Evolutionary conservation across 495 filamentous ascomycete genomes (phyloP), one percentile per base, ranked within the genome.

Genomic region (Talaromyces wortmannii): DNA sequence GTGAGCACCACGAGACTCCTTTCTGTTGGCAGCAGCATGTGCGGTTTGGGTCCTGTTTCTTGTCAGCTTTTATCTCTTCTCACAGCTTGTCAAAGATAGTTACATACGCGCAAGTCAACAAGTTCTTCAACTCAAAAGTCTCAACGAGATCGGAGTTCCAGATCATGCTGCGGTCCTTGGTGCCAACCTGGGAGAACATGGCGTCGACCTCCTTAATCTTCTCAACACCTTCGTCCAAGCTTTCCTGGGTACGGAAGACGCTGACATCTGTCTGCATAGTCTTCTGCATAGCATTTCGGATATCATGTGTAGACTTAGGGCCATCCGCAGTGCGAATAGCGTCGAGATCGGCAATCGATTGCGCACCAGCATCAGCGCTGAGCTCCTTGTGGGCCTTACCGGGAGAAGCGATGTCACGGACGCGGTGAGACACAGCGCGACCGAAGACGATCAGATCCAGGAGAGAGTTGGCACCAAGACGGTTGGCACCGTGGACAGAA

Each of bases 111-210:
- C 92, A 97, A 64, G 92, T 97, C 62, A 97, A 74, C 60, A 97
- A 67, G 70, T 97, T 97, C 61, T 90, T 78, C 63, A 97, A 78
- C 75, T 97, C 92, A 44, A 97, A 82, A 30, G 91, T 95, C 83
- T 97, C 92, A 53, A 96, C 88, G 31, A 97, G 81, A 64, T 97
- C 92, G 40, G 88, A 90, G 83, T 97, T 97, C 92, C 92, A 97
- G 77, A 97, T 96, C 94, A 97, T 96, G 83, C 89, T 92, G 66
- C 92, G 87, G 71, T 97, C 92, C 81, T 95, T 96, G 71, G 88
- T 95, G 63, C 89, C 89, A 57, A 97, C 83, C 67, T 96, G 82
- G 54, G 71, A 67, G 75, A 88, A 97, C 58, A 76, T 83, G 64
- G 83, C 71, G 69, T 97, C 94, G 61, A 97, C 86, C 57, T 87